These are phyloP conservation scores for Globisporangium nunn DNA, from an alignment of 352 stramenopile species.

Conservation along the genomic window DNA sequence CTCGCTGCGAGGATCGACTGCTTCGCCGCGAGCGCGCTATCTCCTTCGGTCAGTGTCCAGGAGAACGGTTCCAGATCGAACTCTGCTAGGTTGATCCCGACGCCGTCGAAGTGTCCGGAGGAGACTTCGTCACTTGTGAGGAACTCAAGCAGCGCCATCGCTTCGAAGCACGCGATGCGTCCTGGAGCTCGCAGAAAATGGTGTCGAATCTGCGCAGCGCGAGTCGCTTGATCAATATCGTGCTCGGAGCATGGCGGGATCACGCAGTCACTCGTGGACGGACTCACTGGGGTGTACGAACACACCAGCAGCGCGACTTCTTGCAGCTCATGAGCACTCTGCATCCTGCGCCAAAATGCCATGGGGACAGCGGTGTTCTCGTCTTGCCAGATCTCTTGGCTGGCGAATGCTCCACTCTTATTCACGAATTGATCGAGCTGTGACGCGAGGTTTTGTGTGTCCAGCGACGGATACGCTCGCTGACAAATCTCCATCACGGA, in stretches of 20 bases:
- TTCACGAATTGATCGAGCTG: slow-evolving; percentile 8
- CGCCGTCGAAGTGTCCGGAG: background rate
- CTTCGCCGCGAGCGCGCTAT: background rate
- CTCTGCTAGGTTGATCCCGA: background rate
- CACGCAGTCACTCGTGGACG: background rate
- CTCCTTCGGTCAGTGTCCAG: background rate
- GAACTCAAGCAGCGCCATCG: slow-evolving; percentile 7
- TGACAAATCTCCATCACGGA: slow-evolving; percentile 1
- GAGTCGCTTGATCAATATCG: slow-evolving; percentile 1
- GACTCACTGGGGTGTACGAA: slow-evolving; percentile 7
- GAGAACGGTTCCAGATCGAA: slow-evolving; percentile 2
- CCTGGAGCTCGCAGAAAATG: slow-evolving; percentile 2
- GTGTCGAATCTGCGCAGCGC: slow-evolving; percentile 9
- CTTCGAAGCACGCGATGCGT: background rate
- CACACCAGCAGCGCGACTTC: slow-evolving; percentile 11
- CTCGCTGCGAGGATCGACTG: slow-evolving; percentile 4
- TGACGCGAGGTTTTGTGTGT: background rate
- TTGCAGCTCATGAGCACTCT: slow-evolving; percentile 7
- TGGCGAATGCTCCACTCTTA: slow-evolving; percentile 2
- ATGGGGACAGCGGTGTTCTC: slow-evolving; percentile 1
- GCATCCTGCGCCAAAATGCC: slow-evolving; percentile 10
- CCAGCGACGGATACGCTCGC: background rate
- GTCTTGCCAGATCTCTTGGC: background rate
- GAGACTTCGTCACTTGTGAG: background rate
- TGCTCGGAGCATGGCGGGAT: background rate